A percentile compares a stretch with the other conserved stretches of the same genome.
phyloP scores from a whole-genome alignment of 768 basidiomycete species.

The Trametes coccinea region DNA sequence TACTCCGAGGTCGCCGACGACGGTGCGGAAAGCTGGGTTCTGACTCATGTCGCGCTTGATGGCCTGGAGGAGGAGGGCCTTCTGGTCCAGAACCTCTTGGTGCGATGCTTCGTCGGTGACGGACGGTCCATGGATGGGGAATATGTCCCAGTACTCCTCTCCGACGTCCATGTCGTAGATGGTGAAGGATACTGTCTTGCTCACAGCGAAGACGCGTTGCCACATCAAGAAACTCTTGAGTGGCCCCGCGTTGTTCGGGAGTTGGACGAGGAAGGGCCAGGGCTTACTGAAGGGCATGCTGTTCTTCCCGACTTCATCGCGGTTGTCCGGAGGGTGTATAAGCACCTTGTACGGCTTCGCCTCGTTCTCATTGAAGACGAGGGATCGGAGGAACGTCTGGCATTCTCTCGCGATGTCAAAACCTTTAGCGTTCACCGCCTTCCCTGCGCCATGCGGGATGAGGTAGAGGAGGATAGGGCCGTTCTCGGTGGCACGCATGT shows the following conservation, averaged over 20 bases:
- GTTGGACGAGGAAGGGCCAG: background rate
- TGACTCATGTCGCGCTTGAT: background rate
- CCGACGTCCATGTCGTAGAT: background rate
- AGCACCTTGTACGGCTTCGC: background rate
- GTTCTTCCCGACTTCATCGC: background rate
- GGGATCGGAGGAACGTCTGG: background rate
- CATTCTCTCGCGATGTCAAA: background rate
- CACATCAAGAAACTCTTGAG: background rate
- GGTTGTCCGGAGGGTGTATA: background rate
- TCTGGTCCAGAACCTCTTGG: background rate
- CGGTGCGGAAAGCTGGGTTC: no score
- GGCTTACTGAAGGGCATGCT: background rate
- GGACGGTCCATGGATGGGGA: background rate
- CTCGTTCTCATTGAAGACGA: background rate
- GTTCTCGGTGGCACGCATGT: no score
- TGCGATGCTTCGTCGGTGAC: background rate
- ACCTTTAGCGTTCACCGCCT: background rate
- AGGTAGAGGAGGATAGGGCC: background rate
- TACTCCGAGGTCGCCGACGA: no score
- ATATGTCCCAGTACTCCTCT: background rate
- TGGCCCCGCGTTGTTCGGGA: background rate
- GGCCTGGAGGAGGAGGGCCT: background rate
- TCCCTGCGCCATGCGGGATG: constrained; percentile 5
- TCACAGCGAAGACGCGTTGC: constrained; percentile 1
- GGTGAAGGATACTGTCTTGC: constrained; percentile 2